Conservation (phyloP, 768 basidiomycete species). For the Mycena filopes region DNA sequence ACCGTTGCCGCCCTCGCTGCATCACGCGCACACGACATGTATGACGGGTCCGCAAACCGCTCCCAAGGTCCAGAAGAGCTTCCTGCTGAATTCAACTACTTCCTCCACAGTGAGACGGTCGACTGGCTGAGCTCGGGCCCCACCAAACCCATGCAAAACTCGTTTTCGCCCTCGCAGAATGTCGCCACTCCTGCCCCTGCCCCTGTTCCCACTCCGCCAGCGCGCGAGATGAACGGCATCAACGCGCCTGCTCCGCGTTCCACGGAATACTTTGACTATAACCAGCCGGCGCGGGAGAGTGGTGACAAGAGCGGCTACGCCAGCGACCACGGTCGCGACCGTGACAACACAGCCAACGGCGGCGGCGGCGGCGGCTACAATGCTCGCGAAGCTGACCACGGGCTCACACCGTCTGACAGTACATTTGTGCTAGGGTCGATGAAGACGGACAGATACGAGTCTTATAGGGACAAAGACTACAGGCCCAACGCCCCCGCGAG, state of each 20-base stretch:
- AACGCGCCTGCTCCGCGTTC: constrained; percentile 20
- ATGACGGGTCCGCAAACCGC: background rate
- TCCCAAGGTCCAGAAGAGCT: constrained; percentile 5
- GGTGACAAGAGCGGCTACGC: background rate
- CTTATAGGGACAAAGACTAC: background rate
- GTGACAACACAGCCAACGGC: background rate
- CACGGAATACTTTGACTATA: constrained; percentile 23
- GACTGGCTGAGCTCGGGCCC: constrained; percentile 25
- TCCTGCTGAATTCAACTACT: constrained; percentile 33
- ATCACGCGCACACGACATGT: constrained; percentile 18
- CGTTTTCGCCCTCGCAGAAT: constrained; percentile 29
- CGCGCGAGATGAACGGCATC: constrained; percentile 4
- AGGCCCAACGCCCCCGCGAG: background rate
- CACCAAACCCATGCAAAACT: constrained; percentile 23
- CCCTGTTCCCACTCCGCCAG: background rate
- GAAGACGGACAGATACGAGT: constrained; percentile 24
- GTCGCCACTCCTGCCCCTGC: constrained; percentile 15
- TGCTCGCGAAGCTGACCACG: background rate
- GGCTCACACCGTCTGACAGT: background rate
- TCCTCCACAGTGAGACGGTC: constrained; percentile 23
- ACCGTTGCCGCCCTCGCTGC: constrained; percentile 32
- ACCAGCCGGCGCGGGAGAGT: constrained; percentile 11
- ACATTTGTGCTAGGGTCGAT: constrained; percentile 31
- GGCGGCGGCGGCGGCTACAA: background rate
- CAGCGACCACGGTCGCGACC: background rate